Base-by-base conservation (phyloP, 1,284 basidiomycete species). In the Trichosporon ovoides region DNA sequence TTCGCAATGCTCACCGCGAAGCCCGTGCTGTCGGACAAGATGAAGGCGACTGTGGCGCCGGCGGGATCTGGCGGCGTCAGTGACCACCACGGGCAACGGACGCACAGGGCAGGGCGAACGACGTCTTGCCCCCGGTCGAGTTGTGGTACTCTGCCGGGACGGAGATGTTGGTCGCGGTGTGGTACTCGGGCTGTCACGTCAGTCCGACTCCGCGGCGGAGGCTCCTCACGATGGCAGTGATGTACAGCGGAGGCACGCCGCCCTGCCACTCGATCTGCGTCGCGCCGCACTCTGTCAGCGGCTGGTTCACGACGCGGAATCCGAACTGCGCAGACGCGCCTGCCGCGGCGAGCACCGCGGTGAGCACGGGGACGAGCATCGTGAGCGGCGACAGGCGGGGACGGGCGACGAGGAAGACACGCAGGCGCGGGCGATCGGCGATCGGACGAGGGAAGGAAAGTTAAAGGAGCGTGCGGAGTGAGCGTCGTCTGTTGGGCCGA, bases 1-100 rank as follows among this genome's bases (percentile, higher is more conserved):
- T n/a, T n/a, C 16, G 14, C 18, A 33, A 10, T 3, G 69, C 73
- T 58, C 54, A 73, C 74, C 4, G 69, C 72, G 31, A 68, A 64
- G 12, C 72, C 74, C 2, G 61, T 63, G 1, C 65, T 38, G 53
- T 76, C 74, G 7, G 72, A 74, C 72, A 76, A 73, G 66, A 74
- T 67, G 35, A 67, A 62, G 1, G 69, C 64, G 33, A 69, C 63
- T 5, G 59, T 50, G n/a, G 64, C 69, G 4, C 19, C 12, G 18
- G 14, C 33, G 2, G 5, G 16, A 22, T 46, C 16, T 43, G 12
- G n/a, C n/a, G 19, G 19, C 2, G 4, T 10, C 7, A 35, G 33
- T 35, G 18, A 19, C 5, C n/a, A 7, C 11, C n/a, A 19, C 11
- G 28, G n/a, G 9, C 28, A 2, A 9, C 28, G 4, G 28, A 60